A percentile compares a stretch with the other conserved stretches of the same genome.
Conservation (phyloP, 2,329 filamentous ascomycete genomes). For the Mycosphaerella sp. region DNA sequence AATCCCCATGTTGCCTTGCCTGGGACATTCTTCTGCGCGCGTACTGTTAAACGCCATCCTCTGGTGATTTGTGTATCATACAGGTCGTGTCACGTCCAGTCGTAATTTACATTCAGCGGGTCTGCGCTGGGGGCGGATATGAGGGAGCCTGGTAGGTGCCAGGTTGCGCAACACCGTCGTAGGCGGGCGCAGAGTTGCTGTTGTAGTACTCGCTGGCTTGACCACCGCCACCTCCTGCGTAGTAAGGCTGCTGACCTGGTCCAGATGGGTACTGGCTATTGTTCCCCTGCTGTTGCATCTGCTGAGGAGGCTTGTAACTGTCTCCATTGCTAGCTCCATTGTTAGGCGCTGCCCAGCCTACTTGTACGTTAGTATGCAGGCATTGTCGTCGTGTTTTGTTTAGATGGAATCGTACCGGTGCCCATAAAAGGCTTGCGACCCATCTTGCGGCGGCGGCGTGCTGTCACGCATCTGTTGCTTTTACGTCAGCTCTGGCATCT, state of each 20-base stretch:
- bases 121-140: slow-evolving; percentile 12
- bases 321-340: neutral
- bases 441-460: slow-evolving; percentile 12
- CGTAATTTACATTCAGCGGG: slow-evolving; percentile 1
- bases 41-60: neutral
- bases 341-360: slow-evolving; percentile 13
- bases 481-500: neutral
- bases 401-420: slow-evolving; percentile 2
- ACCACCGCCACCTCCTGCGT: neutral
- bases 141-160: slow-evolving; percentile 14
- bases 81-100: neutral
- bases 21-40: too few relatives aligned
- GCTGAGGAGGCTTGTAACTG: neutral
- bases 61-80: neutral
- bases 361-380: neutral
- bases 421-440: slow-evolving; percentile 15
- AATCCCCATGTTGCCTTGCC: too few relatives aligned
- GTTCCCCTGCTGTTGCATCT: slow-evolving; percentile 12
- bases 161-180: slow-evolving; percentile 3
- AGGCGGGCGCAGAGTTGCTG: neutral
- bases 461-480: slow-evolving; percentile 11
- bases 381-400: neutral
- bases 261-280: slow-evolving; percentile 5
- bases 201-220: slow-evolving; percentile 9
- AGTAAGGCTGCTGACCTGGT: slow-evolving; percentile 5